phyloP scores from a whole-genome alignment of 192 early-diverging fungal species.

The Chytriomyces sp. region DNA sequence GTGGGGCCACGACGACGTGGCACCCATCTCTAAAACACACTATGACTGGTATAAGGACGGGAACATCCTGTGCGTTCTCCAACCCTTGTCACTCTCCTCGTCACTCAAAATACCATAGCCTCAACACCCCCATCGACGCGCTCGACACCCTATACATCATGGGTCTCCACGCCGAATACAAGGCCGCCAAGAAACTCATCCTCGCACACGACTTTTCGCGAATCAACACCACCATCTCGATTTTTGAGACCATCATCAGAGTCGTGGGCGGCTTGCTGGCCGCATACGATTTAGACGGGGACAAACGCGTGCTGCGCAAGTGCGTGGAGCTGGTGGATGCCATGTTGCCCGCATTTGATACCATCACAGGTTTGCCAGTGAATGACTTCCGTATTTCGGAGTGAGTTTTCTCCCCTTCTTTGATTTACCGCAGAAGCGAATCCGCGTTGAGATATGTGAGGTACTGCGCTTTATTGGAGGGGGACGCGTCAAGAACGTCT shows the following conservation, averaged over 20 bases:
- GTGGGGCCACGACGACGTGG: slow-evolving; percentile 73
- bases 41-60: slow-evolving; percentile 52
- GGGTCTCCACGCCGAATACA: slow-evolving; percentile 81
- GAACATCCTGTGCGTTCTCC: too few species aligned
- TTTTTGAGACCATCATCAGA: slow-evolving; percentile 88
- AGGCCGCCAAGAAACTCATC: slow-evolving; percentile 69
- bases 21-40: slow-evolving; percentile 28
- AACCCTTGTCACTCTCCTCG: too few species aligned
- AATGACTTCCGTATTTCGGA: slow-evolving; percentile 65
- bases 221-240: slow-evolving; percentile 47
- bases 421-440: not conserved
- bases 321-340: slow-evolving; percentile 78
- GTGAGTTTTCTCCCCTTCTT: not conserved
- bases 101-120: slow-evolving; percentile 9
- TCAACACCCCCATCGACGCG: slow-evolving; percentile 77
- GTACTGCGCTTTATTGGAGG: too few species aligned
- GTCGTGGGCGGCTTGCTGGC: slow-evolving; percentile 79
- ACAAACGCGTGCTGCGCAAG: slow-evolving; percentile 70
- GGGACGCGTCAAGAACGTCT: too few species aligned
- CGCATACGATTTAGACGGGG: slow-evolving; percentile 83
- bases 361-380: slow-evolving; percentile 78
- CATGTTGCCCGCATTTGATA: slow-evolving; percentile 82
- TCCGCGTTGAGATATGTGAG: too few species aligned
- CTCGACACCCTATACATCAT: slow-evolving; percentile 90
- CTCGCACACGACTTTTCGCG: slow-evolving; percentile 45